phyloP scores from a whole-genome alignment of 176 grass and related monocot species.

The Zoysia japonica region DNA sequence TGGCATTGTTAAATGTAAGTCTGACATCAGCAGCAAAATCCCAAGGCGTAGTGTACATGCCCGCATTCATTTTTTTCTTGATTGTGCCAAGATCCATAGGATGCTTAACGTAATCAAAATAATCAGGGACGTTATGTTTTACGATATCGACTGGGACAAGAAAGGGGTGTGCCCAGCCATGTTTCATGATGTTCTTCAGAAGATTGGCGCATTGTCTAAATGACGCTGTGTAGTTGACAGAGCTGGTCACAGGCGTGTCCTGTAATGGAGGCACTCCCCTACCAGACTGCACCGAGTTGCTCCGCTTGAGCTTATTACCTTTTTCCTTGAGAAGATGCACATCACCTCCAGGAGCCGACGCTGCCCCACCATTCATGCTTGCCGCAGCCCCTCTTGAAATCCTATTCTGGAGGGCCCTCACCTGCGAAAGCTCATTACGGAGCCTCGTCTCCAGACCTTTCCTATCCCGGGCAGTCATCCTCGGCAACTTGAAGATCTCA shows the following conservation, averaged over 20 bases:
- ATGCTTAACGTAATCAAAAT: conserved; percentile 75
- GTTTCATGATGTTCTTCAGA: conserved; percentile 71
- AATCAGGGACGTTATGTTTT: conserved; percentile 86
- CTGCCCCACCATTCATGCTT: conserved; percentile 36
- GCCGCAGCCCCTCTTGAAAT: conserved; percentile 27
- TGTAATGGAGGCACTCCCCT: conserved; percentile 35
- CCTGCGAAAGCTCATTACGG: conserved; percentile 60
- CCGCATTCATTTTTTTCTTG: conserved; percentile 62
- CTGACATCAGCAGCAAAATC: conserved; percentile 85
- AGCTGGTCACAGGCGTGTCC: conserved; percentile 43
- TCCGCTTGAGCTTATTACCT: conserved; percentile 45
- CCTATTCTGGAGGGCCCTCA: conserved; percentile 57
- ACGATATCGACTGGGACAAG: conserved; percentile 78
- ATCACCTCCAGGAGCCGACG: conserved; percentile 34
- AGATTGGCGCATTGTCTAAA: conserved; percentile 79
- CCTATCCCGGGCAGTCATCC: conserved; percentile 51
- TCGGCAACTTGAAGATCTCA: conserved; percentile 54
- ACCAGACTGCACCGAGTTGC: conserved; percentile 51
- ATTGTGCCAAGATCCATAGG: conserved; percentile 98
- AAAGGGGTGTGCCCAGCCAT: conserved; percentile 57
- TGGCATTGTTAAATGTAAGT: conserved; percentile 88
- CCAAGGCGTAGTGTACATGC: conserved; percentile 60
- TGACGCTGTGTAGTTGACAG: conserved; percentile 44
- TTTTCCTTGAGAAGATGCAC: conserved; percentile 39
- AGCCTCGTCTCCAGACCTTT: conserved; percentile 62